Conservation (phyloP, 176 grass and related monocot genomes). For the Calamus simplicifolius region DNA sequence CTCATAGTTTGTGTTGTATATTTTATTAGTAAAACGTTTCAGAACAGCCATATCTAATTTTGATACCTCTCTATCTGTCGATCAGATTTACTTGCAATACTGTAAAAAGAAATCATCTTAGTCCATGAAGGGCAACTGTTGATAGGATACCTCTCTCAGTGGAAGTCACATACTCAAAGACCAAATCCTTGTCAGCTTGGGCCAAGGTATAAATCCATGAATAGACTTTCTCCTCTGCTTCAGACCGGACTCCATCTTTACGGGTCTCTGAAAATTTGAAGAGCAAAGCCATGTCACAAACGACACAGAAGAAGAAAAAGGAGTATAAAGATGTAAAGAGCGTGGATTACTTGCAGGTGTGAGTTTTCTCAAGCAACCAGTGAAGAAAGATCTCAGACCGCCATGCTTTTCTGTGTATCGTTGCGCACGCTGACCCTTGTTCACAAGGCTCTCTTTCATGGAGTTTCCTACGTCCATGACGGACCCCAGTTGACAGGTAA, state of each 20-base stretch:
- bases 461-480: constrained; percentile 1
- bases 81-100: no score
- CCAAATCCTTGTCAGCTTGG: constrained; percentile 22
- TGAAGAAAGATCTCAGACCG: not conserved
- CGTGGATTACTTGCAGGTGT: not conserved
- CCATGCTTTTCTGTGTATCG: not conserved
- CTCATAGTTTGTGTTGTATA: no score
- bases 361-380: not conserved
- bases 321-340: not conserved
- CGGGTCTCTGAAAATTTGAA: constrained; percentile 10
- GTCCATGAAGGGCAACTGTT: not conserved
- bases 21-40: no score
- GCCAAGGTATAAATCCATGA: constrained; percentile 39
- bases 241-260: constrained; percentile 2
- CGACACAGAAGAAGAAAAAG: not conserved
- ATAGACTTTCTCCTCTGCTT: constrained; percentile 32
- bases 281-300: not conserved
- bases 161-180: constrained; percentile 33
- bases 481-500: not conserved
- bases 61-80: no score
- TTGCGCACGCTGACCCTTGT: not conserved
- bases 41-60: no score
- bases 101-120: no score
- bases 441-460: not conserved
- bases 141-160: constrained; percentile 28